These are phyloP conservation scores for Luffa acutangula DNA, from an alignment of 306 rosid species.

Conservation along the genomic window DNA sequence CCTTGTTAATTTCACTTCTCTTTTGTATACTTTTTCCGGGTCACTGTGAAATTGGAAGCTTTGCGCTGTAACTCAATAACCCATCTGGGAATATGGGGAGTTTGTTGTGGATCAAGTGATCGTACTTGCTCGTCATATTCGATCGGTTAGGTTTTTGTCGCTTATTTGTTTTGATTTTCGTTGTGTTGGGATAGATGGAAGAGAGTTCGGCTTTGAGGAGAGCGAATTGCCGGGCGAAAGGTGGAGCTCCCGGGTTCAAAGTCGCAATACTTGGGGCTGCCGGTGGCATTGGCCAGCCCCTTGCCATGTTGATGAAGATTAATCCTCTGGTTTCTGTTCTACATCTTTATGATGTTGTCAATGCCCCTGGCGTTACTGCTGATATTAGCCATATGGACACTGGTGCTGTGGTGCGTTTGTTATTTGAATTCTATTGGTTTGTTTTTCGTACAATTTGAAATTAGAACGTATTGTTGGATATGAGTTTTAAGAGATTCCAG, in stretches of 20 bases:
- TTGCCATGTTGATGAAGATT: constrained; percentile 81
- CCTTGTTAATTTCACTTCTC: not conserved
- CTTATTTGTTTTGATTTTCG: not conserved
- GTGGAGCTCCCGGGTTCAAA: constrained; percentile 81
- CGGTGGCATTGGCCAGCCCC: constrained; percentile 94
- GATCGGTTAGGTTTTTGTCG: not conserved
- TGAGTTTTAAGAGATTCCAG: not conserved
- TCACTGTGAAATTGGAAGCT: not conserved
- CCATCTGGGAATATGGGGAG: not conserved
- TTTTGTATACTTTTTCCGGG: not conserved
- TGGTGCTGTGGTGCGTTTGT: constrained; percentile 71
- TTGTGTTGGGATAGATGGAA: constrained; percentile 27
- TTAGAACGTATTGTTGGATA: not conserved
- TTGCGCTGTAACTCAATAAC: not conserved
- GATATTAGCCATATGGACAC: constrained; percentile 97
- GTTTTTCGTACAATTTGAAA: not conserved
- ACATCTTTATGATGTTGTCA: constrained; percentile 94
- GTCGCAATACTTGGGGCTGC: constrained; percentile 94
- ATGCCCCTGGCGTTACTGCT: constrained; percentile 92
- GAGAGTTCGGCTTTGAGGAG: constrained; percentile 27
- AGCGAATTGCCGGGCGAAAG: constrained; percentile 70
- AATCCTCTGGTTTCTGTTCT: constrained; percentile 87
- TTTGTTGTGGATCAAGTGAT: not conserved
- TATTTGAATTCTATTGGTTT: not conserved
- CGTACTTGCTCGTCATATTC: not conserved